Evolutionary conservation across 441 rosid species (phyloP).

Genomic region (Cnidoscolus chayamansa): DNA sequence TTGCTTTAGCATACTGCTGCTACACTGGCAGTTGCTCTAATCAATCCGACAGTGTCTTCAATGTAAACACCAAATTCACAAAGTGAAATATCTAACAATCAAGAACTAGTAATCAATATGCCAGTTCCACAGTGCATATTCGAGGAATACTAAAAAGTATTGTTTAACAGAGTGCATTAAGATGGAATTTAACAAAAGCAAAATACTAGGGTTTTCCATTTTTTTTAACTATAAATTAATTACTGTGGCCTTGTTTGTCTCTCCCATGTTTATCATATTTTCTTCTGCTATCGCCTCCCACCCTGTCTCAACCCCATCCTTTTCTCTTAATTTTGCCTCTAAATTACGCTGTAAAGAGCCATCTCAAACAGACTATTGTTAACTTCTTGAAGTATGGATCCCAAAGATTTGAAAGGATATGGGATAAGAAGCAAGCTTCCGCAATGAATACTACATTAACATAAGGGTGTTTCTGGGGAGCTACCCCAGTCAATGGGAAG

Average conservation of each 20-base stretch:
- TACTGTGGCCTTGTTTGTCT: no score
- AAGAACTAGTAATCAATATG: background rate
- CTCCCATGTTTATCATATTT: no score
- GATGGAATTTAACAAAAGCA: no score
- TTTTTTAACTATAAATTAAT: no score
- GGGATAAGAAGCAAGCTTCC: conserved; percentile 32
- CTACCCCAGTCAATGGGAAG: conserved; percentile 50
- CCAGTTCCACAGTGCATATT: no score
- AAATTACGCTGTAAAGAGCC: conserved; percentile 11
- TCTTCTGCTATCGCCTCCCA: no score
- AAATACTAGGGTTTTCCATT: no score
- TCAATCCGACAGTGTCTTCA: background rate
- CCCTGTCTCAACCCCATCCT: no score
- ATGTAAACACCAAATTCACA: background rate
- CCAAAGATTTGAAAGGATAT: conserved; percentile 20
- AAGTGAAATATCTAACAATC: conserved; percentile 8
- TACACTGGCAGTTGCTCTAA: background rate
- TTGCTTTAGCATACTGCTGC: background rate
- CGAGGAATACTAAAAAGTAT: no score
- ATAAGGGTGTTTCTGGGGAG: conserved; percentile 56
- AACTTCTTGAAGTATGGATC: conserved; percentile 14
- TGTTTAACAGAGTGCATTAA: no score
- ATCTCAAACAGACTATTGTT: background rate
- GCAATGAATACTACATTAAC: conserved; percentile 37
- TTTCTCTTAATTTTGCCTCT: no score